Base-by-base conservation (phyloP, 2,329 filamentous ascomycete species). In the Colletotrichum caudatum region DNA sequence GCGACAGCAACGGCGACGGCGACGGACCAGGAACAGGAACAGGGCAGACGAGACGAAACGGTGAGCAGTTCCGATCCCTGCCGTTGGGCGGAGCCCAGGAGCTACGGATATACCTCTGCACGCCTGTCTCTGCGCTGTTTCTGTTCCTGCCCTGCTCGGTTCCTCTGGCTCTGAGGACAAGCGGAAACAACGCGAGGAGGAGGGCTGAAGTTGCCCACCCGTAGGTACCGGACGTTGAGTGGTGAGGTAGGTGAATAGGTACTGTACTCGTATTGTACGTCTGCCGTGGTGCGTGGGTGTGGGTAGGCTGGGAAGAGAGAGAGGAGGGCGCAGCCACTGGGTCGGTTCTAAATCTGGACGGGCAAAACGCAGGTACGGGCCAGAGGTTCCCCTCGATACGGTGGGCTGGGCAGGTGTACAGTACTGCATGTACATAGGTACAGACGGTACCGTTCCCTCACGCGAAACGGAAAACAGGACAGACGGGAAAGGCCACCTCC, bases 161-260 rank as follows among this genome's bases (percentile, higher is more conserved):
- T 78, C 80, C 80, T 83, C 81, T 83, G 82, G 64, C 46, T 57
- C 64, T 62, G 57, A 58, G 82, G 80, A 80, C 79, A 82, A 81
- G 78, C 76, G 78, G 79, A 80, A 82, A 82, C 79, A 80, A 81
- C 78, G 81, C 79, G 82, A 80, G 81, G 79, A 37, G 79, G 78
- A 37, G 79, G 78, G 77, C 46, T 65, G 39, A 26, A 37, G 58
- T 48, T 56, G 20, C 44, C 57, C 46, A 57, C 35, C 64, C 29
- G 29, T 29, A 29, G 29, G 18, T 53, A 44, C 61, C 46, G 51
- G 35, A 48, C 41, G 35, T 12, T 58, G 59, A 62, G 64, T 44
- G 54, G 51, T 70, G 57, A 48, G 29, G 50, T 51, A 61, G 57
- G 56, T 58, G 50, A 46, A 37, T 41, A 29, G 29, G 29, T 29